These are phyloP conservation scores for Vicia sativa DNA, from an alignment of 306 rosid genomes.

Conservation along the genomic window DNA sequence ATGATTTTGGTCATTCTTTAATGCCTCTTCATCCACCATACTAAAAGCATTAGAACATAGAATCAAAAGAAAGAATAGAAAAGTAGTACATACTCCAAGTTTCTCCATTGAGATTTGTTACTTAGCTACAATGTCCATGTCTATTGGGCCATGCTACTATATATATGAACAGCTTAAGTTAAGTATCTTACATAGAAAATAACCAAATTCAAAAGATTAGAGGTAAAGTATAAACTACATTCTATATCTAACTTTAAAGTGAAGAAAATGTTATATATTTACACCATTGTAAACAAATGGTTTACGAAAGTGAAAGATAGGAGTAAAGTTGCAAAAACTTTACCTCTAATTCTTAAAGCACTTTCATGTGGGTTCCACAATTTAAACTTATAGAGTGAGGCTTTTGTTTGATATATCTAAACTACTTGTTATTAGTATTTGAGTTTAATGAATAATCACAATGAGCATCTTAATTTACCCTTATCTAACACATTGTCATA, in stretches of 20 bases:
- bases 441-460: neutral
- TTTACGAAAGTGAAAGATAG: slow-evolving; percentile 45
- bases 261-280: slow-evolving; percentile 44
- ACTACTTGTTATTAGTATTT: neutral
- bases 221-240: slow-evolving; percentile 47
- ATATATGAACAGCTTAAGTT: slow-evolving; percentile 28
- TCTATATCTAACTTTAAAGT: slow-evolving; percentile 66
- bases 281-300: slow-evolving; percentile 38
- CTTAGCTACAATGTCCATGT: slow-evolving; percentile 34
- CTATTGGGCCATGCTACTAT: slow-evolving; percentile 41
- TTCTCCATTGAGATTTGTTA: slow-evolving; percentile 54
- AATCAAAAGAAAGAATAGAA: slow-evolving; percentile 44
- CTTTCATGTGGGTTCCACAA: slow-evolving; percentile 49
- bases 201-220: slow-evolving; percentile 41
- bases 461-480: neutral
- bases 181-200: slow-evolving; percentile 14
- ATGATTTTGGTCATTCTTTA: slow-evolving; percentile 46
- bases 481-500: slow-evolving; percentile 14
- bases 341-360: slow-evolving; percentile 27
- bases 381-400: neutral
- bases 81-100: slow-evolving; percentile 24
- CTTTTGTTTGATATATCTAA: slow-evolving; percentile 7
- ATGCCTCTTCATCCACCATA: slow-evolving; percentile 37
- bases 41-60: slow-evolving; percentile 40
- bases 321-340: slow-evolving; percentile 49